phyloP scores from a whole-genome alignment of 2,329 filamentous ascomycete genomes.

The Reticulascus tulasneorum region DNA sequence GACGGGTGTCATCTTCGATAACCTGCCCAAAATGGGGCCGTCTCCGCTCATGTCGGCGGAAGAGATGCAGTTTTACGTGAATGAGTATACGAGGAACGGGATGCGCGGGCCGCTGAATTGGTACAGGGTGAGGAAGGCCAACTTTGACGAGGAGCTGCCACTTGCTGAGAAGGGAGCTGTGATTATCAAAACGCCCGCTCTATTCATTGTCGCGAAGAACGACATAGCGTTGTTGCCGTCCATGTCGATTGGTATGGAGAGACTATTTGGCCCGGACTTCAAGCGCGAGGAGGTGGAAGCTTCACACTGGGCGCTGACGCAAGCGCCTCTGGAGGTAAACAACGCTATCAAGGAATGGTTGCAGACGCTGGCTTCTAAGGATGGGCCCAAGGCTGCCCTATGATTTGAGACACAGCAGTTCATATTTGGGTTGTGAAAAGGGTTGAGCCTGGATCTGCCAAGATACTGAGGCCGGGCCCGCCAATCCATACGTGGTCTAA shows the following conservation, averaged over 20 bases:
- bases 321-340: slow-evolving; percentile 70
- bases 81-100: slow-evolving; percentile 67
- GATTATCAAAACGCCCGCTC: slow-evolving; percentile 56
- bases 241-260: slow-evolving; percentile 70
- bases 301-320: slow-evolving; percentile 78
- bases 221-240: slow-evolving; percentile 70
- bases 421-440: too few species aligned
- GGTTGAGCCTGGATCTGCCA: too few species aligned
- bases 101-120: slow-evolving; percentile 80
- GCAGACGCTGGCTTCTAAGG: too few species aligned
- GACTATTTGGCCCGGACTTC: slow-evolving; percentile 59
- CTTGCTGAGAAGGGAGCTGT: slow-evolving; percentile 52
- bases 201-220: slow-evolving; percentile 70
- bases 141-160: slow-evolving; percentile 69
- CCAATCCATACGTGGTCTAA: too few species aligned
- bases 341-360: slow-evolving; percentile 64
- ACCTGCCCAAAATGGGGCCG: slow-evolving; percentile 51
- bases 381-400: slow-evolving; percentile 29
- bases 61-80: slow-evolving; percentile 73
- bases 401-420: too few species aligned
- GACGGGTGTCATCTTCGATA: slow-evolving; percentile 61
- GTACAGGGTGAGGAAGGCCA: slow-evolving; percentile 73
- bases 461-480: too few species aligned
- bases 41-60: slow-evolving; percentile 60
- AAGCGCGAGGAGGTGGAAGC: slow-evolving; percentile 63